Evolutionary conservation across 768 basidiomycete genomes (phyloP).

Genomic region (Trichaptum fuscoviolaceum): DNA sequence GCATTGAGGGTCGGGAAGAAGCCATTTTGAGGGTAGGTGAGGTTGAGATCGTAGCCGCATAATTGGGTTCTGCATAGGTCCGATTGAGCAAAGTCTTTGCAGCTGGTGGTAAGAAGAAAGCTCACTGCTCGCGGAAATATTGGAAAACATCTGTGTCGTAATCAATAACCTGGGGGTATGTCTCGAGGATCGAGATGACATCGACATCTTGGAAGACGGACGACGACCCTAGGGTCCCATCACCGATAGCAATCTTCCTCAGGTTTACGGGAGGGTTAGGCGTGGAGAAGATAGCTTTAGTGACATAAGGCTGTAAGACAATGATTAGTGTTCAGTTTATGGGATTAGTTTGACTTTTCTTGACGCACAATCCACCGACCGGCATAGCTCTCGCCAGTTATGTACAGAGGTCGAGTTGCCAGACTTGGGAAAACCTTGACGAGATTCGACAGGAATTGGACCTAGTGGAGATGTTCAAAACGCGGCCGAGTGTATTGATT

Average conservation of each 20-base stretch:
- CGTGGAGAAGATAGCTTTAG: constrained; percentile 12
- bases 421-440: constrained; percentile 15
- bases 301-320: constrained; percentile 11
- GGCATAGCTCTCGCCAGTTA: constrained; percentile 17
- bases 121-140: constrained; percentile 14
- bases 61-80: constrained; percentile 9
- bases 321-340: not conserved
- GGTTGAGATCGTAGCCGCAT: constrained; percentile 15
- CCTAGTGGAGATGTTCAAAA: constrained; percentile 1
- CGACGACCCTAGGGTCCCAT: constrained; percentile 5
- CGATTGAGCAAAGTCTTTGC: not conserved
- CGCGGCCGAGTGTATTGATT: not conserved
- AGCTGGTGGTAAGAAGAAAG: not conserved
- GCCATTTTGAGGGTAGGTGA: constrained; percentile 15
- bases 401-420: constrained; percentile 14
- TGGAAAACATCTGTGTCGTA: constrained; percentile 12
- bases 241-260: constrained; percentile 13
- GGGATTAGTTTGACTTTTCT: not conserved
- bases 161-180: constrained; percentile 16
- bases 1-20: constrained; percentile 8
- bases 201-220: not conserved
- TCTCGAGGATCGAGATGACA: constrained; percentile 10
- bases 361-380: constrained; percentile 10
- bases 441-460: constrained; percentile 14
- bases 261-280: constrained; percentile 11